phyloP scores from a whole-genome alignment of 768 basidiomycete genomes.

The Rhizopogon vinicolor region DNA sequence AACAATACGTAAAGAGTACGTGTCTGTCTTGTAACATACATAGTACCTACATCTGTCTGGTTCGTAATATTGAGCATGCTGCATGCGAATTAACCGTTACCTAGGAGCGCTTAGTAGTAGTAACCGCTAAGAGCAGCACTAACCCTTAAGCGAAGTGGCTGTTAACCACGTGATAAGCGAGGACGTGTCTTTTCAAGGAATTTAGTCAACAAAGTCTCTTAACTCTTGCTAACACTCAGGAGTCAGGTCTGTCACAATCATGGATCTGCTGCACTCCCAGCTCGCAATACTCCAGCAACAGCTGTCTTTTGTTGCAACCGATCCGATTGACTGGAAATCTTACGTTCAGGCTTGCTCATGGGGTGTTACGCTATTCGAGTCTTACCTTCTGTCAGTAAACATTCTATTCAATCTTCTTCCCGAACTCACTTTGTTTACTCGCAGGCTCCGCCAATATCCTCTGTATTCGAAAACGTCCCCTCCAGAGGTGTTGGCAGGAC shows the following conservation, averaged over 20 bases:
- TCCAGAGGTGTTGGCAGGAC: conserved; percentile 61
- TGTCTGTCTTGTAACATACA: too few relatives aligned
- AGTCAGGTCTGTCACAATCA: conserved; percentile 15
- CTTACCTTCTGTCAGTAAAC: conserved; percentile 72
- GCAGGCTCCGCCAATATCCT: conserved; percentile 75
- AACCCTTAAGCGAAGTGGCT: too few relatives aligned
- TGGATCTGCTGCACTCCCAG: conserved; percentile 61
- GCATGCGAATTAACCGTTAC: too few relatives aligned
- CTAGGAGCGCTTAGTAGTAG: too few relatives aligned
- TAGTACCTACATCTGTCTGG: too few relatives aligned
- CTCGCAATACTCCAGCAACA: conserved; percentile 52
- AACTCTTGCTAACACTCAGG: background rate
- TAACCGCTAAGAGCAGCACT: too few relatives aligned
- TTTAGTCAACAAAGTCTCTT: too few relatives aligned
- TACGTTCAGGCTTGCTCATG: conserved; percentile 79
- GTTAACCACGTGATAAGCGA: too few relatives aligned
- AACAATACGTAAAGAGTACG: too few relatives aligned
- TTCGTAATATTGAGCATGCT: too few relatives aligned
- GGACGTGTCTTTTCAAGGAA: too few relatives aligned
- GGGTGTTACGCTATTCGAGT: conserved; percentile 79
- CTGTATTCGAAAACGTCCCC: conserved; percentile 74
- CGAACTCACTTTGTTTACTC: background rate
- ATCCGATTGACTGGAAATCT: conserved; percentile 75
- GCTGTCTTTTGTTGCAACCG: conserved; percentile 67
- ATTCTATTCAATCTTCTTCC: background rate